Evolutionary conservation across 805 yeast species (phyloP).

Genomic region (Teunomyces lycoperdinae): DNA sequence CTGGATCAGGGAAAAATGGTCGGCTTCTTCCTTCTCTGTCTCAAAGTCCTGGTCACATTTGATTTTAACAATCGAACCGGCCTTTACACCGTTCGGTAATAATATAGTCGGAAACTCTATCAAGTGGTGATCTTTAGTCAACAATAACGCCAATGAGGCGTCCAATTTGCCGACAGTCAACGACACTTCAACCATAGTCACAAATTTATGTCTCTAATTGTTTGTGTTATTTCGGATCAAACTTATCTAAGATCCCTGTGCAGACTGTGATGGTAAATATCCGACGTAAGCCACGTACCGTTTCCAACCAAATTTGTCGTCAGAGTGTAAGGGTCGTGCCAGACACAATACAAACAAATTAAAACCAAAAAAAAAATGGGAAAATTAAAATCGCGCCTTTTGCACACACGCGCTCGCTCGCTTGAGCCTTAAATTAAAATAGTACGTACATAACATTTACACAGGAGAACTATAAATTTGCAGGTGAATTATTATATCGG

Average conservation of each 20-base stretch:
- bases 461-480: neutral
- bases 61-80: slow-evolving; percentile 89
- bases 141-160: slow-evolving; percentile 86
- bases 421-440: neutral
- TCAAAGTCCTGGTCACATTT: slow-evolving; percentile 74
- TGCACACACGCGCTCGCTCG: neutral
- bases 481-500: slow-evolving; percentile 4
- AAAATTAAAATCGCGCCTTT: neutral
- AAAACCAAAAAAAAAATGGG: neutral
- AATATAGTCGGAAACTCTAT: slow-evolving; percentile 96
- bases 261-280: neutral
- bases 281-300: slow-evolving; percentile 1
- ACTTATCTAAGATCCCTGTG: neutral
- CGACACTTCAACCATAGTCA: slow-evolving; percentile 80
- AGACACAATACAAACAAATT: too few species aligned
- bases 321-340: neutral
- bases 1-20: slow-evolving; percentile 63
- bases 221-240: neutral
- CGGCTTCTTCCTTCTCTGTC: slow-evolving; percentile 59
- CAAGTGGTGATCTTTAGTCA: slow-evolving; percentile 89
- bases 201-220: neutral
- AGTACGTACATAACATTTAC: neutral
- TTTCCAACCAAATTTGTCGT: slow-evolving; percentile 2
- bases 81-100: slow-evolving; percentile 83
- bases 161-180: slow-evolving; percentile 94